Base-by-base conservation (phyloP, 306 rosid genomes). In the Glycine soja region DNA sequence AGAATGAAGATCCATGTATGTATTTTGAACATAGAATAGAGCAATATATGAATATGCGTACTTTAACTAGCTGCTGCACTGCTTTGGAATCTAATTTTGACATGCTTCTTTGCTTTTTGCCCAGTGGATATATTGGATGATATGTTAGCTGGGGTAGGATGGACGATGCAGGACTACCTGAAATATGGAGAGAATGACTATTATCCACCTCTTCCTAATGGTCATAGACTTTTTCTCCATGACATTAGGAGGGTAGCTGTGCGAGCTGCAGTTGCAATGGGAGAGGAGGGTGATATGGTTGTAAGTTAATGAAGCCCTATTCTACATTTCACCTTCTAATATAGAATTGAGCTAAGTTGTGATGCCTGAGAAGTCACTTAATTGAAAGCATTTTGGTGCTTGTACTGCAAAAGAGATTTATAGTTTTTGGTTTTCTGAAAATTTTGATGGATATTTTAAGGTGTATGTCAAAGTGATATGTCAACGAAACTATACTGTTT, bases 191-290 rank as follows among this genome's bases (percentile, higher is more conserved):
- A 93, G 81, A 86, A 91, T 84, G 98, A 95, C 85, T 93, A 95
- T 91, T 93, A 93, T 34, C 99, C 99, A 7, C 98, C 97, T 86
- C 98, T 93, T 86, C 81, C 91, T 32, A 95, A 95, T 85, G 98
- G 98, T 69, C 94, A 93, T 78, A 89, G 98, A 85, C 86, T 95
- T 79, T 95, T 95, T 85, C 89, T 93, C 65, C 98, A 95, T 86
- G 99, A 93, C 83, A 88, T 95, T 63, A 88, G 97, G 88, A 82
- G 92, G 82, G 96, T 91, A 56, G 97, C 94, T 58, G 98, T 93
- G 74, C 96, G 99, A 52, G 91, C 92, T 86, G 93, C 97, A 15
- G 98, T 95, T 84, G 99, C 99, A 83, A 93, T 95, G 98, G 98
- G 98, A 12, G 99, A 95, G 90, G 99, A 93, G 87, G 98, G 94